These are phyloP conservation scores for Chrysosporium queenslandicum DNA, from an alignment of 2,329 filamentous ascomycete species.

Conservation along the genomic window DNA sequence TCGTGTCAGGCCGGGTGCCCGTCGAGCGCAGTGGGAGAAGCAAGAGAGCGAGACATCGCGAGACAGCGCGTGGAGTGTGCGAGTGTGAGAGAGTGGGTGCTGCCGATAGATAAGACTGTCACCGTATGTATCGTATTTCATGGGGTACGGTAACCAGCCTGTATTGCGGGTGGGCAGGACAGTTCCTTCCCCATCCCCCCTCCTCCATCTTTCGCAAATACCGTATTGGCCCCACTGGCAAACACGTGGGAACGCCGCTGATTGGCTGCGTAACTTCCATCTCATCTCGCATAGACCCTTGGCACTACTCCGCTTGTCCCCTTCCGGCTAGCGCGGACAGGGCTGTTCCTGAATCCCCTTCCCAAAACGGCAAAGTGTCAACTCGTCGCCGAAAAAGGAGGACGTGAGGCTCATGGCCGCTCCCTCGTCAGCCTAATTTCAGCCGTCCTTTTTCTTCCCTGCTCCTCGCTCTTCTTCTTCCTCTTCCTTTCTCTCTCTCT, in stretches of 20 bases:
- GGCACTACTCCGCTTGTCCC: not conserved
- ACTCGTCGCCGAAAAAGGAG: not conserved
- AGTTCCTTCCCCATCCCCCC: not conserved
- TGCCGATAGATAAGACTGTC: too few species aligned
- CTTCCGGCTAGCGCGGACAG: not conserved
- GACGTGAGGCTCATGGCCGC: constrained; percentile 4
- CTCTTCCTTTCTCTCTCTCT: constrained; percentile 13
- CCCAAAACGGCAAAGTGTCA: constrained; percentile 7
- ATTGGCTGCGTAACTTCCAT: constrained; percentile 6
- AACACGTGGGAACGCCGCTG: constrained; percentile 10
- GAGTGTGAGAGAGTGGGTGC: too few species aligned
- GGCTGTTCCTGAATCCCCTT: not conserved
- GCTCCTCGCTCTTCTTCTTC: constrained; percentile 13
- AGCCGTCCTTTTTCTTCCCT: constrained; percentile 14
- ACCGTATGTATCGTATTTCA: too few species aligned
- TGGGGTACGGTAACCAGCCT: not conserved
- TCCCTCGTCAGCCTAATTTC: constrained; percentile 7
- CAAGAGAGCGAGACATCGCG: too few species aligned
- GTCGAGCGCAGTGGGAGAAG: too few species aligned
- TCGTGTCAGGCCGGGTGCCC: too few species aligned
- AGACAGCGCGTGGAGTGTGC: too few species aligned
- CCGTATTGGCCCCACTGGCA: constrained; percentile 1
- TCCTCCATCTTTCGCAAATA: not conserved
- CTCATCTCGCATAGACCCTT: constrained; percentile 11
- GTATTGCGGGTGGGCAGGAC: too few species aligned